Base-by-base conservation (phyloP, 2,329 filamentous ascomycete genomes). In the Alternaria ethzedia region DNA sequence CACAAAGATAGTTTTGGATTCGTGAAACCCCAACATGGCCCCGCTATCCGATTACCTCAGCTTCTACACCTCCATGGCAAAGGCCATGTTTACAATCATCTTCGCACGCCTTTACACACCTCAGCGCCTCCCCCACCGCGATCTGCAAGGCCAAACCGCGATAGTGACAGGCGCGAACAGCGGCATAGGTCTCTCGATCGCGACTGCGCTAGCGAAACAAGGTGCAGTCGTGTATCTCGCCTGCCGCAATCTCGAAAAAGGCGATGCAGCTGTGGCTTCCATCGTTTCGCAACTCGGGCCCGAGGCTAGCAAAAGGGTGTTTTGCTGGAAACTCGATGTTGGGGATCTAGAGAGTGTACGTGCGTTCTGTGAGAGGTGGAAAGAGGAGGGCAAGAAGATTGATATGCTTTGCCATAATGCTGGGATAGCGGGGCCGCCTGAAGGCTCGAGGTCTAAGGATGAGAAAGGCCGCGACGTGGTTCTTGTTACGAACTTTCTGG, bases 101-200 rank as follows among this genome's bases (percentile, higher is more conserved):
- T 59, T 70, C 30, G 62, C 66, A 9, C 64, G 66, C 17, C 45
- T 71, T 5, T 70, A 64, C 46, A 63, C 25, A 13, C 62, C 62
- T 9, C 68, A 70, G 15, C 8, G 11, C 8, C 47, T 56, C 11
- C 46, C 68, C 2, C 21, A 41, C 12, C 63, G 66, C 52, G 23
- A 67, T 20, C 60, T 86, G 51, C 78, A 76, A 9, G 81, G 82
- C 12, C 83, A 83, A 66, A 84, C 81, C 1, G 80, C 86, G 4
- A 74, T 86, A 9, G 70, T 86, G 15, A 86, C 85, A 7, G 85
- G 85, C 21, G 83, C 83, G 10, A 87, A 84, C 45, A 80, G 82
- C 2, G 85, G 85, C 5, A 73, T 87, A 13, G 85, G 85, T 0
- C 79, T 84, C 2, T 67, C 54, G 12, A 69, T 71, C 11, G 69